phyloP scores from a whole-genome alignment of 768 basidiomycete genomes.

The Sarcodon aspratus region DNA sequence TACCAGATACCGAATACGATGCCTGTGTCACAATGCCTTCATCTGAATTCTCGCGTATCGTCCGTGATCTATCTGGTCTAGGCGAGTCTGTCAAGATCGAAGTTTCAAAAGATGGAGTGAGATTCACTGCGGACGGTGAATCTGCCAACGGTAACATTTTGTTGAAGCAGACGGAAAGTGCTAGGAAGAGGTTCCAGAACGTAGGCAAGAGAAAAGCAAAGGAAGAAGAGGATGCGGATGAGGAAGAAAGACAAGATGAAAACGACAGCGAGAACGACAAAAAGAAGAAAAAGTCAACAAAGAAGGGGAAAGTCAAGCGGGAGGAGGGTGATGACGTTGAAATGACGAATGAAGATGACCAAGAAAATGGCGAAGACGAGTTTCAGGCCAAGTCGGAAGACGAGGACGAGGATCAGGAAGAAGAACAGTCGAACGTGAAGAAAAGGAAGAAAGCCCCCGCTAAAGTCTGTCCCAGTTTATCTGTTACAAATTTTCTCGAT shows the following conservation, averaged over 20 bases:
- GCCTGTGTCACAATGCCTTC: constrained; percentile 83
- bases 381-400: constrained; percentile 20
- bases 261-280: constrained; percentile 19
- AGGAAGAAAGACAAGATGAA: constrained; percentile 32
- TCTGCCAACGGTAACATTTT: constrained; percentile 84
- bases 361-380: constrained; percentile 31
- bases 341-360: constrained; percentile 18
- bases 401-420: constrained; percentile 23
- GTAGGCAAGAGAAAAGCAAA: constrained; percentile 33
- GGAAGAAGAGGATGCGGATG: constrained; percentile 37
- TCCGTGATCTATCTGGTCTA: constrained; percentile 79
- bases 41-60: constrained; percentile 83
- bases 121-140: constrained; percentile 90
- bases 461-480: constrained; percentile 28
- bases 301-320: constrained; percentile 38
- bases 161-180: constrained; percentile 60
- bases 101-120: constrained; percentile 89
- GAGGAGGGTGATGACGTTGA: constrained; percentile 29
- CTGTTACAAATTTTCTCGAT: not conserved
- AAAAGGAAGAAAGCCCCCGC: constrained; percentile 52
- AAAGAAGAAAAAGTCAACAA: constrained; percentile 32
- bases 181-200: constrained; percentile 26
- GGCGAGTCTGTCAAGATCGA: constrained; percentile 96
- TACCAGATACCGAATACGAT: constrained; percentile 97
- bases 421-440: constrained; percentile 28